Evolutionary conservation across 805 yeast species (phyloP), one percentile per base, ranked within the genome.

Genomic region (Sugiyamaella mastotermitis): DNA sequence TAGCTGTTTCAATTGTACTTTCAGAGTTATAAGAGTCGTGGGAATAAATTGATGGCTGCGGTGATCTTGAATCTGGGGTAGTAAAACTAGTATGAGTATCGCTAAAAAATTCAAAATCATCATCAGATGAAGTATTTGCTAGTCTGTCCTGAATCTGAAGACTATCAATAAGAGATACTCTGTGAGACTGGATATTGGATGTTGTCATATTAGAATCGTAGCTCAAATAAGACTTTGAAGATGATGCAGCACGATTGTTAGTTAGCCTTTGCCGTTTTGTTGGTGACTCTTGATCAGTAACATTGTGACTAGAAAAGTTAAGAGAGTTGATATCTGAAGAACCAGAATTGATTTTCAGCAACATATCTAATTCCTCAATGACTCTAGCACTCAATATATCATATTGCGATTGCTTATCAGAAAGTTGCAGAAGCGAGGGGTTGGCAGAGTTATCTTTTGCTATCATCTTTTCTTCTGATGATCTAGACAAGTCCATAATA

Each of bases 21-120:
- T 25, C 13, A 71, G 71, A 41, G 63, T 67, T 15, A 71, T 37
- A 41, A 2, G 42, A 32, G 8, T 22, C 15, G 13, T 10, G 21
- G 7, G 42, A 40, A 7, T n/a, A 19, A 8, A 26, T 18, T 24
- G 43, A 39, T 13, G 20, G 10, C 8, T 27, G 17, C 14, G 9
- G 9, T 4, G 34, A 22, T 15, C n/a, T 8, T 6, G 39, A 30
- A 15, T 16, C 6, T 3, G 16, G n/a, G 22, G 21, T 25, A n/a
- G 15, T 11, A 13, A 33, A 30, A 3, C 38, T 39, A n/a, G 34
- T 40, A 10, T 11, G 30, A 7, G 30, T 6, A 10, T 27, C 30
- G 18, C 17, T 13, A n/a, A n/a, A n/a, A 27, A 27, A 27, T 13
- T 27, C 18, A 13, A 15, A 13, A 5, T 5, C 17, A 7, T 27